Conservation (phyloP, 2,329 filamentous ascomycete species). For the Venturia carpophila region DNA sequence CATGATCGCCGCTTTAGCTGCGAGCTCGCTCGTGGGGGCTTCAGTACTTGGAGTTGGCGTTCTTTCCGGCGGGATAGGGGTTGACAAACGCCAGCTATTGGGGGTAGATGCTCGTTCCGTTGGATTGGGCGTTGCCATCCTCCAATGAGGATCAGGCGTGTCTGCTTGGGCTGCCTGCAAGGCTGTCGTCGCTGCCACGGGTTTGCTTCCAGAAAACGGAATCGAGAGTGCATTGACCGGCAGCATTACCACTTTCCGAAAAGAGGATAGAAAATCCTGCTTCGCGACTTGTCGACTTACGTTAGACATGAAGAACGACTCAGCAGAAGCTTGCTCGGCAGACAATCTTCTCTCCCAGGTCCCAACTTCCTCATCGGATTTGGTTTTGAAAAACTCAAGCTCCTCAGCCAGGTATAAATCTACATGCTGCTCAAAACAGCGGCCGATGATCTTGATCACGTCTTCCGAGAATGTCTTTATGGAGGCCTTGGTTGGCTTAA, state of each 20-base stretch:
- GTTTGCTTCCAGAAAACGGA: slow-evolving; percentile 46
- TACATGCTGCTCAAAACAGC: slow-evolving; percentile 85
- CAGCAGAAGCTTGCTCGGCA: slow-evolving; percentile 81
- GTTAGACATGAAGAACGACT: slow-evolving; percentile 94
- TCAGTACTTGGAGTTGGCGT: slow-evolving; percentile 22
- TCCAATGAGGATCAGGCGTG: slow-evolving; percentile 18
- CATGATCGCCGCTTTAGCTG: slow-evolving; percentile 97
- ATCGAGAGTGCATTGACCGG: slow-evolving; percentile 76
- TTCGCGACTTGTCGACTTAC: slow-evolving; percentile 93
- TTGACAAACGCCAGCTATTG: slow-evolving; percentile 14
- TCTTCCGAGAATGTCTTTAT: slow-evolving; percentile 54
- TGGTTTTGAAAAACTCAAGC: slow-evolving; percentile 71
- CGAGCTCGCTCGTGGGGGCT: slow-evolving; percentile 80
- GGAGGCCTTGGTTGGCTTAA: slow-evolving; percentile 59
- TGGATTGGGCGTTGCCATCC: slow-evolving; percentile 14
- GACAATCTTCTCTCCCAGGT: slow-evolving; percentile 88
- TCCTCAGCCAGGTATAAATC: slow-evolving; percentile 90
- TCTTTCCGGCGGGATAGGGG: slow-evolving; percentile 18
- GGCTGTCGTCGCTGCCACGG: slow-evolving; percentile 22
- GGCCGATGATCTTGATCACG: slow-evolving; percentile 56
- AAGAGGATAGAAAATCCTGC: slow-evolving; percentile 89
- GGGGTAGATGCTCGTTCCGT: slow-evolving; percentile 23
- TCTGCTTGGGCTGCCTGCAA: slow-evolving; percentile 19
- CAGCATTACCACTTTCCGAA: slow-evolving; percentile 99
- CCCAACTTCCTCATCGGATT: slow-evolving; percentile 67